Percentiles rank a stretch among this genome's conserved stretches.
These are phyloP conservation scores for Saccharomyces hybrid DNA, from an alignment of 1,139 yeast genomes.

Conservation along the genomic window DNA sequence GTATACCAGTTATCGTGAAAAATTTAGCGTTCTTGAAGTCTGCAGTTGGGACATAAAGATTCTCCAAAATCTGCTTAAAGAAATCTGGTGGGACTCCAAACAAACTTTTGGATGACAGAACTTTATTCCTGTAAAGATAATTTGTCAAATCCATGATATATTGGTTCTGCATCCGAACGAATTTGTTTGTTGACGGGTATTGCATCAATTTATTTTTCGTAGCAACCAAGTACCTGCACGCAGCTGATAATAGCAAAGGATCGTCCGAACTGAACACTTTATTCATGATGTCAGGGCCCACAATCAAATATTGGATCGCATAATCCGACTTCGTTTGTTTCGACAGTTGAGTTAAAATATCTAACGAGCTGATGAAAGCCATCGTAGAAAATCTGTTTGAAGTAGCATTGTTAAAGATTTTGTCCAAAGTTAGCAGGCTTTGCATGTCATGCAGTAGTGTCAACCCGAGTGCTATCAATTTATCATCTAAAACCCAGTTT, in stretches of 20 bases:
- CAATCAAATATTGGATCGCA: background rate
- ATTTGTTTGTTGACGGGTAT: slow-evolving; percentile 20
- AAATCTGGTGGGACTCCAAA: slow-evolving; percentile 32
- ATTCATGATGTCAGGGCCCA: slow-evolving; percentile 5
- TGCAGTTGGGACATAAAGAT: slow-evolving; percentile 34
- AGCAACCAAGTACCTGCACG: slow-evolving; percentile 42
- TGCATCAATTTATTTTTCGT: slow-evolving; percentile 34
- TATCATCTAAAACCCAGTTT: background rate
- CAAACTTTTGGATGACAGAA: slow-evolving; percentile 36
- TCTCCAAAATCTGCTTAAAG: slow-evolving; percentile 34
- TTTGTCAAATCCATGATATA: slow-evolving; percentile 56
- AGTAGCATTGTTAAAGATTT: background rate
- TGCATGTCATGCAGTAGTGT: background rate
- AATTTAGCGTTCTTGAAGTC: slow-evolving; percentile 31
- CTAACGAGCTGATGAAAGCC: background rate
- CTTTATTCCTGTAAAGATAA: slow-evolving; percentile 54
- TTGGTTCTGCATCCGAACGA: slow-evolving; percentile 39
- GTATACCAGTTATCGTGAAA: slow-evolving; percentile 49
- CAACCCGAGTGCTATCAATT: background rate
- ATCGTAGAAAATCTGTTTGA: background rate
- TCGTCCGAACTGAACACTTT: slow-evolving; percentile 17
- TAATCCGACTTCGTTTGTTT: background rate
- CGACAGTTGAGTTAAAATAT: background rate
- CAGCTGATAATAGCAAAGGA: slow-evolving; percentile 17
- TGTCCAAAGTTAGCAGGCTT: background rate